Evolutionary conservation across 2,329 filamentous ascomycete species (phyloP), one percentile per base, ranked within the genome.

Genomic region (Clonostachys solani): DNA sequence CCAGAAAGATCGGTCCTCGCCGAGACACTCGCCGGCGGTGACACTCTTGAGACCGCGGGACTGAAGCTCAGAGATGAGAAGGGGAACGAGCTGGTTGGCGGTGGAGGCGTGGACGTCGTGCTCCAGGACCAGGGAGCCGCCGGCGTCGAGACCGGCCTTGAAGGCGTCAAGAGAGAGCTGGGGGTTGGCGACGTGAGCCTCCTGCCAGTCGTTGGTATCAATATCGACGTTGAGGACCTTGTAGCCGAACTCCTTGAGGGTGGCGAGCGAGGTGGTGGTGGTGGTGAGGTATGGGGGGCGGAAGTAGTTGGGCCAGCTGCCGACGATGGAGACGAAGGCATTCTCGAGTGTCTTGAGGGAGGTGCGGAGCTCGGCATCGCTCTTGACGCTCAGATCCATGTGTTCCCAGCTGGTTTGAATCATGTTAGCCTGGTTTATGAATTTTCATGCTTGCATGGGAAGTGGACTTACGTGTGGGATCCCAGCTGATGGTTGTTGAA

Each of bases 151-250:
- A 10, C 55, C 58, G 42, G 42, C 49, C 12, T 51, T 54, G 50
- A 76, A 65, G 44, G 42, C 50, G 12, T 51, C 54, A 50, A 76
- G 64, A 49, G 67, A 71, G 52, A 67, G 69, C 45, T 73, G 60
- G 9, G 72, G 66, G 17, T 60, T 60, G 23, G 23, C 23, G 23
- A 29, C 23, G 23, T 29, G 23, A 9, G 23, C 3, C 45, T 67
- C 63, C 52, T 75, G 63, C 57, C 77, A 80, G 59, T 81, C 77
- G 44, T 77, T 69, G 17, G 78, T 81, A 58, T 81, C 78, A 36
- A 81, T 63, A 55, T 78, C 72, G 55, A 77, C 77, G 58, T 77
- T 75, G 49, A 72, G 68, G 54, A 78, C 60, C 52, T 78, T 72
- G 61, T 79, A 80, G 38, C 70, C 71, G 9, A 79, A 52, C 38